Conservation (phyloP, 2,329 filamentous ascomycete genomes). For the Claviceps capensis region DNA sequence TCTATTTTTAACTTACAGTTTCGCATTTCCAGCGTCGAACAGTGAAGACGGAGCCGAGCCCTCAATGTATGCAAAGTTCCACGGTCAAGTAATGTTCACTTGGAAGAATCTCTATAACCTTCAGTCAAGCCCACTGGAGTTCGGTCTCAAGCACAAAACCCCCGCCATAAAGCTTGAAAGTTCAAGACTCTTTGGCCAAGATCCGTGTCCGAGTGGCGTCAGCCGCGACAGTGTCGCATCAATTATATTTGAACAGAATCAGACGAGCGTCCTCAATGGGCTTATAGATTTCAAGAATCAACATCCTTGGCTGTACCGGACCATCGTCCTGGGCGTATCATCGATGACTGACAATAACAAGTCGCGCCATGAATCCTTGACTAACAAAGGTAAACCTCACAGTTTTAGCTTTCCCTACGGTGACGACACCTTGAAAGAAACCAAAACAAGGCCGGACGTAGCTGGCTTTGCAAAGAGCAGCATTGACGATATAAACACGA, state of each 20-base stretch:
- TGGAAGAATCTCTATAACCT: slow-evolving; percentile 6
- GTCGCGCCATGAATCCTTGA: slow-evolving; percentile 9
- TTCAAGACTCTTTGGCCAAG: slow-evolving; percentile 2
- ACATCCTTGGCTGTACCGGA: slow-evolving; percentile 1
- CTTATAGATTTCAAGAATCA: slow-evolving; percentile 21
- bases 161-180: slow-evolving; percentile 4
- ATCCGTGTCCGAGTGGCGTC: slow-evolving; percentile 20
- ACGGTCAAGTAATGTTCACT: not conserved
- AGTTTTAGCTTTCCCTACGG: slow-evolving; percentile 39
- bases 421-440: slow-evolving; percentile 25
- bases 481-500: slow-evolving; percentile 48
- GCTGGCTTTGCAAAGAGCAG: slow-evolving; percentile 34
- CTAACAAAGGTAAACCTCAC: slow-evolving; percentile 20
- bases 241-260: slow-evolving; percentile 26
- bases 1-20: not conserved
- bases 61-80: slow-evolving; percentile 31
- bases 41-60: slow-evolving; percentile 18
- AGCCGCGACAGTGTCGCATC: slow-evolving; percentile 12
- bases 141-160: not conserved
- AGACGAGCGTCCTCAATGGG: slow-evolving; percentile 22
- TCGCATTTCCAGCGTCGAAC: not conserved
- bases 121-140: slow-evolving; percentile 6
- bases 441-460: slow-evolving; percentile 9
- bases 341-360: not conserved
- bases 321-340: not conserved